Conservation (phyloP, 257 asterid species). For the Rauvolfia tetraphylla region DNA sequence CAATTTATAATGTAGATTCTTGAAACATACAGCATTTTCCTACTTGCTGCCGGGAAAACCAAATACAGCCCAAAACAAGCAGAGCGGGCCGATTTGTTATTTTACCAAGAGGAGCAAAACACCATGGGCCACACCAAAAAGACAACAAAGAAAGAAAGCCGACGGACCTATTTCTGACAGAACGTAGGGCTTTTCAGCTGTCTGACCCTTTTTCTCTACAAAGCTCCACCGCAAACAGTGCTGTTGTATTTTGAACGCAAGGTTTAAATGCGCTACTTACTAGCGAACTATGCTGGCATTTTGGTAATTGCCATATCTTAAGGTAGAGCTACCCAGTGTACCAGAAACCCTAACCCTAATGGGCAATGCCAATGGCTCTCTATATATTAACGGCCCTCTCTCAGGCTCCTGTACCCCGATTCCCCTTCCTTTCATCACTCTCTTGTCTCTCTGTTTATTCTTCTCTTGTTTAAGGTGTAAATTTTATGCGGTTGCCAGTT, state of each 20-base stretch:
- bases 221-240: too few species aligned
- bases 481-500: too few species aligned
- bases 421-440: background rate
- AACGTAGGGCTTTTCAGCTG: too few species aligned
- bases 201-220: too few species aligned
- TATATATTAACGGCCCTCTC: conserved; percentile 1
- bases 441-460: background rate
- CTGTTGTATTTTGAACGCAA: too few species aligned
- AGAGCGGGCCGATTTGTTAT: background rate
- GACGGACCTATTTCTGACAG: background rate
- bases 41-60: too few species aligned
- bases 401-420: background rate
- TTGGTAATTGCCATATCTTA: background rate
- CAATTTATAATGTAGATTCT: too few species aligned
- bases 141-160: background rate
- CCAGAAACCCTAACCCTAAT: conserved; percentile 24
- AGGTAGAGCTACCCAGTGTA: background rate
- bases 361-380: background rate
- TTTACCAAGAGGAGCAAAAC: background rate
- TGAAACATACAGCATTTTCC: too few species aligned
- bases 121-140: background rate
- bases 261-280: too few species aligned
- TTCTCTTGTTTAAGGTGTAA: background rate
- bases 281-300: too few species aligned
- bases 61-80: background rate